Base-by-base conservation (phyloP, 2,329 filamentous ascomycete species). In the Fusarium tuaranense region DNA sequence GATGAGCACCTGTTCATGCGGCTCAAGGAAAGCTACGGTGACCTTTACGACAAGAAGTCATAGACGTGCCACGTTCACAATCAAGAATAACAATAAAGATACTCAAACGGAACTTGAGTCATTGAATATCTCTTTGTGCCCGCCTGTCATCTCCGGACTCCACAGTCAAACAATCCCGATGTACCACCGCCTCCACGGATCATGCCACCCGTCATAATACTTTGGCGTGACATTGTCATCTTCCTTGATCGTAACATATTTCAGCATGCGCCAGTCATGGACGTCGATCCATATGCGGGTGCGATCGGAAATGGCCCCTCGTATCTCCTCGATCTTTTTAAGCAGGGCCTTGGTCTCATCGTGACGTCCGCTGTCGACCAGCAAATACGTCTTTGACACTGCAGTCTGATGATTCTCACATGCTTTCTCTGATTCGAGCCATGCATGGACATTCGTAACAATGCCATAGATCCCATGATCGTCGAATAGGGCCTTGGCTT, bases 1-100 rank as follows among this genome's bases (percentile, higher is more conserved):
- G 86, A 88, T 74, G 89, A 92, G 79, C 91, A 93, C 80, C 80
- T 93, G 67, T 85, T 88, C 73, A 90, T 90, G 86, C 85, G 91
- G 65, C 81, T 93, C 63, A 87, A 84, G 70, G 90, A 87, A 22
- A 92, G 87, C 10, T 93, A 93, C 78, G 78, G 87, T 10, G 83
- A 86, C 25, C 70, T 92, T 75, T 92, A 92, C 77, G 81, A 84
- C 36, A 83, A 86, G 25, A 80, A 85, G 63, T 72, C 77, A 36
- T 71, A 78, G 51, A 16, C 14, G 55, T 30, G 65, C 27, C 48
- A 69, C 16, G 7, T 10, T 16, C 53, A 53, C 8, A 38, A n/a
- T 58, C 22, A 22, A 32, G 5, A 39, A 61, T 4, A 46, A 22
- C 30, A 20, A 18, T 25, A 9, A 34, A 34, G 32, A 12, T 34